phyloP scores from a whole-genome alignment of 805 yeast species.

The Pichia kluyveri region DNA sequence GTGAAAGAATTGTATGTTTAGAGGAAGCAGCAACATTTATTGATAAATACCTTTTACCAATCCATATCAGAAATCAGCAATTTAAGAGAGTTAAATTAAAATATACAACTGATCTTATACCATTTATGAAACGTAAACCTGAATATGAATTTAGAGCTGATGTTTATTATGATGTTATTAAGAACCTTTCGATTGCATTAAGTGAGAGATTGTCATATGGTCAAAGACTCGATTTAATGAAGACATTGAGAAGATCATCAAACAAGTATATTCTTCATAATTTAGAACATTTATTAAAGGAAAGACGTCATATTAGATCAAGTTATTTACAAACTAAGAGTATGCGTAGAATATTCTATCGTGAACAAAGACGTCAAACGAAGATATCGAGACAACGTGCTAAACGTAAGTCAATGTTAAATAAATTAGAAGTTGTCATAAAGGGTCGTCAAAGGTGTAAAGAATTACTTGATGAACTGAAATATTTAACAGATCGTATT shows the following conservation, averaged over 20 bases:
- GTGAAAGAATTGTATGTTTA: constrained; percentile 13
- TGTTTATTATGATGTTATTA: constrained; percentile 11
- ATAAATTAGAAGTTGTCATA: background rate
- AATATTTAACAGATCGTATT: background rate
- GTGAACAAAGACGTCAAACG: background rate
- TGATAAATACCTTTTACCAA: constrained; percentile 21
- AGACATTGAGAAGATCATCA: constrained; percentile 5
- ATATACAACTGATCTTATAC: constrained; percentile 7
- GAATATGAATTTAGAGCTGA: constrained; percentile 6
- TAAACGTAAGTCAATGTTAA: background rate
- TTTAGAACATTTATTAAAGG: constrained; percentile 3
- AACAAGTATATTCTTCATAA: constrained; percentile 12
- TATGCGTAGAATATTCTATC: constrained; percentile 5
- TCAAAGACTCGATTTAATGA: constrained; percentile 9
- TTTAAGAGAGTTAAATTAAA: constrained; percentile 8
- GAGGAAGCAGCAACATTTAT: constrained; percentile 19
- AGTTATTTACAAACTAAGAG: constrained; percentile 4
- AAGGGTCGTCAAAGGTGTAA: background rate
- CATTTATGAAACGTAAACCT: constrained; percentile 4
- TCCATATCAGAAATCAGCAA: constrained; percentile 9
- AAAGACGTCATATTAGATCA: constrained; percentile 6
- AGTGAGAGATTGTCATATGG: constrained; percentile 6
- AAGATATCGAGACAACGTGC: background rate
- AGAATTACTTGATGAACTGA: background rate
- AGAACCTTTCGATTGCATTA: constrained; percentile 10